A percentile compares a stretch with the other conserved stretches of the same genome.
Conservation (phyloP, 148 eudicot genomes). For the Fagopyrum esculentum region DNA sequence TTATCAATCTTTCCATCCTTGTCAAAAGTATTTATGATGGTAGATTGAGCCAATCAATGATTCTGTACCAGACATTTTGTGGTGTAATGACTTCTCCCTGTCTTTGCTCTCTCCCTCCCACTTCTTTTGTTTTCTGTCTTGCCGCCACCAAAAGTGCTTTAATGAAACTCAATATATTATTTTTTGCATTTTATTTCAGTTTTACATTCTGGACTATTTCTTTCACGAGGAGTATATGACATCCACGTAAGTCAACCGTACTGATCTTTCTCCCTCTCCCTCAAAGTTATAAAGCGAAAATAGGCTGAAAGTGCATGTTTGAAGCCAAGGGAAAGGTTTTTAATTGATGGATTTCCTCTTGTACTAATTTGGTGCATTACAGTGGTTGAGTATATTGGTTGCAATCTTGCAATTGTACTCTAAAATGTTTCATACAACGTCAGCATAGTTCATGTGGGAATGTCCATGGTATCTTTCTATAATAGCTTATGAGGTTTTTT, state of each 20-base stretch:
- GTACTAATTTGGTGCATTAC: background rate
- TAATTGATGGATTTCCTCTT: background rate
- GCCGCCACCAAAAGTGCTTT: background rate
- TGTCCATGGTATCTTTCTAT: background rate
- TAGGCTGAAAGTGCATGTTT: no score
- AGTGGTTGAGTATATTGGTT: background rate
- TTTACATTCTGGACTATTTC: constrained; percentile 90
- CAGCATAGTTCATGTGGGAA: background rate
- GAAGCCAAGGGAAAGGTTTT: background rate
- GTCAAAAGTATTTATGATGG: constrained; percentile 65
- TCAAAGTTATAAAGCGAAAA: no score
- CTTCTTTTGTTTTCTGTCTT: background rate
- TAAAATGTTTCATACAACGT: background rate
- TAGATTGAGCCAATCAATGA: constrained; percentile 66
- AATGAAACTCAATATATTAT: constrained; percentile 5
- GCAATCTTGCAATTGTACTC: background rate
- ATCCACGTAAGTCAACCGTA: constrained; percentile 72
- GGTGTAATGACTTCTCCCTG: constrained; percentile 36
- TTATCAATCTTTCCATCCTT: constrained; percentile 86
- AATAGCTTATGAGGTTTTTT: background rate
- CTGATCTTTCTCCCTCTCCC: background rate
- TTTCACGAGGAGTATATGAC: constrained; percentile 95
- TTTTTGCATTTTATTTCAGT: constrained; percentile 36
- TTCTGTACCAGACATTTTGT: constrained; percentile 86
- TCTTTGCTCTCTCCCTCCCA: background rate